Conservation (phyloP, 2,329 filamentous ascomycete genomes). For the Calonectria leucothoes region DNA sequence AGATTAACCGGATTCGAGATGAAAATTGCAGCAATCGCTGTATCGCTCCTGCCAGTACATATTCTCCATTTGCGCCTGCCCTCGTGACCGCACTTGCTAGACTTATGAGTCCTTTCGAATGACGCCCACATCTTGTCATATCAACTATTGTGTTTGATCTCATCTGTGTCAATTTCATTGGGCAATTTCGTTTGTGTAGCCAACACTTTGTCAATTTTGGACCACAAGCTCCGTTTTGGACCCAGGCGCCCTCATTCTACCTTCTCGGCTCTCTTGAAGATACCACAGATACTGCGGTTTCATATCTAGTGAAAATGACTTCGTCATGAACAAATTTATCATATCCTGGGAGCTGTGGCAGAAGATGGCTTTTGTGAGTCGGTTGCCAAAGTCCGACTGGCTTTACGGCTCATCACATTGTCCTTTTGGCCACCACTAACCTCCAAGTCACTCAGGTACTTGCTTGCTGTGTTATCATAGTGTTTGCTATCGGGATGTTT, state of each 20-base stretch:
- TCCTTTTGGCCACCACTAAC: constrained; percentile 3
- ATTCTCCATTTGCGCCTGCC: not conserved
- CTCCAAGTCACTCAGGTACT: constrained; percentile 67
- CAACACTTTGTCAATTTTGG: constrained; percentile 14
- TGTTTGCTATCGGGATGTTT: constrained; percentile 74
- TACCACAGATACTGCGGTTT: not conserved
- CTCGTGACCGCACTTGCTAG: not conserved
- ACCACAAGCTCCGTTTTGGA: constrained; percentile 32
- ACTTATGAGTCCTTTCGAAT: not conserved
- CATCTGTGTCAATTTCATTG: not conserved
- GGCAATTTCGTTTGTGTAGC: not conserved
- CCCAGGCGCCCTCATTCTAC: not conserved
- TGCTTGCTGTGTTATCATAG: constrained; percentile 75
- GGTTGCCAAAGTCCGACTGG: not conserved
- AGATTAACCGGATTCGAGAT: not conserved
- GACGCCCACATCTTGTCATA: not conserved
- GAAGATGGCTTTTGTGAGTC: constrained; percentile 87
- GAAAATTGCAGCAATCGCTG: not conserved
- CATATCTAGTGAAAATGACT: constrained; percentile 13
- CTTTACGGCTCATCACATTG: not conserved
- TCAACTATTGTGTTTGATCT: no score
- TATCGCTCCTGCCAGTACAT: not conserved
- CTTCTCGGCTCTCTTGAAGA: not conserved
- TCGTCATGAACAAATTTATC: constrained; percentile 66
- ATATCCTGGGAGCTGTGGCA: constrained; percentile 83